Percentiles rank a stretch among this genome's conserved stretches.
These are phyloP conservation scores for Mycena rosella DNA, from an alignment of 768 basidiomycete species.

Conservation along the genomic window DNA sequence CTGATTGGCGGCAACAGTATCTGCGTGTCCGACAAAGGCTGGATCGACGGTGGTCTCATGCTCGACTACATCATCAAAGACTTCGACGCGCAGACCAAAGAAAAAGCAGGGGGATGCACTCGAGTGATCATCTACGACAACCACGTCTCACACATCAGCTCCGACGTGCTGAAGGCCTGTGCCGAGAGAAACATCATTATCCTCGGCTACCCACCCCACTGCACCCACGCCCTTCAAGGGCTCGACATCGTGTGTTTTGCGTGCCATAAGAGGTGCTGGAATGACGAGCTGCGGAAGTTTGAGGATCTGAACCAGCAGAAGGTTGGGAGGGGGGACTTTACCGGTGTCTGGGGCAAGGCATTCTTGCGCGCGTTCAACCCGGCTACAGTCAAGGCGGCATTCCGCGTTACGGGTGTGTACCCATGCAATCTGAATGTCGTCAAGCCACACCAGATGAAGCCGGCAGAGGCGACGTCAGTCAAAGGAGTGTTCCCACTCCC, in stretches of 20 bases:
- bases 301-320: slow-evolving; percentile 37
- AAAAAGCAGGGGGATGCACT: too few relatives aligned
- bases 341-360: slow-evolving; percentile 33
- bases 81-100: too few relatives aligned
- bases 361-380: slow-evolving; percentile 34
- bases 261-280: slow-evolving; percentile 37
- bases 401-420: slow-evolving; percentile 41
- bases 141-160: background rate
- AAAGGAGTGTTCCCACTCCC: slow-evolving; percentile 24
- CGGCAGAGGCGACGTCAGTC: slow-evolving; percentile 41
- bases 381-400: slow-evolving; percentile 40
- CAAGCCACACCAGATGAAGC: slow-evolving; percentile 39
- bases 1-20: too few relatives aligned
- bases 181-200: slow-evolving; percentile 44
- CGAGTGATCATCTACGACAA: too few relatives aligned
- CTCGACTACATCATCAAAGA: too few relatives aligned
- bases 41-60: too few relatives aligned
- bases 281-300: slow-evolving; percentile 30
- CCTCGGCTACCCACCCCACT: slow-evolving; percentile 51
- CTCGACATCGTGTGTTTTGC: slow-evolving; percentile 46
- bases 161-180: too few relatives aligned
- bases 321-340: slow-evolving; percentile 47
- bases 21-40: too few relatives aligned
- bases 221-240: slow-evolving; percentile 48
- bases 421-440: slow-evolving; percentile 43